Conservation (phyloP, 2,329 filamentous ascomycete species). For the Phialocephala subalpina region DNA sequence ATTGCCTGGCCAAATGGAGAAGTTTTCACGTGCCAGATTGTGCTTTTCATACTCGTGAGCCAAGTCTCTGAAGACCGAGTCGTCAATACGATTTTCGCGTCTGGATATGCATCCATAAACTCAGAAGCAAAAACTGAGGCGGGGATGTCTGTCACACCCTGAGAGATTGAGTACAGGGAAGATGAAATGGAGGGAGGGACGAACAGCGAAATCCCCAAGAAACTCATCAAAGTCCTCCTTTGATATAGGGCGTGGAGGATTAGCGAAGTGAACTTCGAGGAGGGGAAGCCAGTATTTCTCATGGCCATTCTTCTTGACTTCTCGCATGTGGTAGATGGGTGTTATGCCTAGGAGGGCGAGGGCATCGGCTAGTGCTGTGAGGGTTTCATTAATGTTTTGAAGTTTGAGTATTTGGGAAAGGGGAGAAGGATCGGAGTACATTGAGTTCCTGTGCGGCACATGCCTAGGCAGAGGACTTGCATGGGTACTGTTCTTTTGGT, state of each 20-base stretch:
- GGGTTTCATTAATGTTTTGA: neutral
- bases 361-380: slow-evolving; percentile 26
- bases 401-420: neutral
- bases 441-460: slow-evolving; percentile 14
- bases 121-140: slow-evolving; percentile 43
- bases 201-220: neutral
- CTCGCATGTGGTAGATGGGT: slow-evolving; percentile 26
- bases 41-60: slow-evolving; percentile 24
- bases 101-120: slow-evolving; percentile 28
- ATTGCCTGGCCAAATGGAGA: neutral
- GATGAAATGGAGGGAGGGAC: neutral
- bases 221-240: neutral
- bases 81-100: slow-evolving; percentile 25
- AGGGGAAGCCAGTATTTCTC: slow-evolving; percentile 18
- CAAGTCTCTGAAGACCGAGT: slow-evolving; percentile 22
- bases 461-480: slow-evolving; percentile 11
- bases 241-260: neutral
- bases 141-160: slow-evolving; percentile 44
- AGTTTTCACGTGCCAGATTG: slow-evolving; percentile 15
- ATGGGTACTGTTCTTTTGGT: slow-evolving; percentile 2
- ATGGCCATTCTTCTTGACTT: slow-evolving; percentile 26
- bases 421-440: neutral
- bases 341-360: slow-evolving; percentile 19
- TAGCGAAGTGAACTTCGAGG: slow-evolving; percentile 15
- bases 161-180: neutral